A percentile compares a stretch with the other conserved stretches of the same genome.
Evolutionary conservation across 2,329 filamentous ascomycete species (phyloP).

Genomic region (Drechmeria coniospora): DNA sequence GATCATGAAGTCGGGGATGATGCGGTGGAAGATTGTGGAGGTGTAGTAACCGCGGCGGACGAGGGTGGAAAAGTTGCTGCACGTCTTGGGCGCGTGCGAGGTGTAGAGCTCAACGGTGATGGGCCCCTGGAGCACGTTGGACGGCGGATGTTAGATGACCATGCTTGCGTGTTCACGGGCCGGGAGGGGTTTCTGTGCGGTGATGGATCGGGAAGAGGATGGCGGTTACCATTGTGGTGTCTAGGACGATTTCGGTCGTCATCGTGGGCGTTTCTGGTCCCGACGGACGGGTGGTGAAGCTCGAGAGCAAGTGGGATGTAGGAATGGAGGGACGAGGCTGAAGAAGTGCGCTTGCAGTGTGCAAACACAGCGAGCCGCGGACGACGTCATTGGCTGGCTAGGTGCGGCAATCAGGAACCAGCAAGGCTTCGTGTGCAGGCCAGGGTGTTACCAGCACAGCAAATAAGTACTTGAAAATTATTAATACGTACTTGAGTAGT

Average conservation of each 20-base stretch:
- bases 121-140: constrained; percentile 61
- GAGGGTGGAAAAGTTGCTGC: constrained; percentile 75
- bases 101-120: constrained; percentile 85
- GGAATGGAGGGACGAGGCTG: constrained; percentile 4
- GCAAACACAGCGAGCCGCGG: no score
- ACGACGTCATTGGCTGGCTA: no score
- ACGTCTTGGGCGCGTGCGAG: constrained; percentile 74
- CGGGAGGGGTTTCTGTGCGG: no score
- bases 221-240: constrained; percentile 63
- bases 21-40: constrained; percentile 73
- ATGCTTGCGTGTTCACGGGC: no score
- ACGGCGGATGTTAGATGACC: no score
- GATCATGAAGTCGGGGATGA: constrained; percentile 94
- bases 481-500: no score
- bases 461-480: no score
- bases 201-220: no score
- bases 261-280: constrained; percentile 26
- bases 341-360: no score
- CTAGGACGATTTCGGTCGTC: constrained; percentile 64
- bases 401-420: no score
- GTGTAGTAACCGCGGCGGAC: constrained; percentile 78
- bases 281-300: neutral
- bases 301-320: neutral
- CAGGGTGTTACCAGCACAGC: no score
- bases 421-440: no score